Conservation (phyloP, 108 stramenopile species). For the Mayamaea pseudoterrestris region DNA sequence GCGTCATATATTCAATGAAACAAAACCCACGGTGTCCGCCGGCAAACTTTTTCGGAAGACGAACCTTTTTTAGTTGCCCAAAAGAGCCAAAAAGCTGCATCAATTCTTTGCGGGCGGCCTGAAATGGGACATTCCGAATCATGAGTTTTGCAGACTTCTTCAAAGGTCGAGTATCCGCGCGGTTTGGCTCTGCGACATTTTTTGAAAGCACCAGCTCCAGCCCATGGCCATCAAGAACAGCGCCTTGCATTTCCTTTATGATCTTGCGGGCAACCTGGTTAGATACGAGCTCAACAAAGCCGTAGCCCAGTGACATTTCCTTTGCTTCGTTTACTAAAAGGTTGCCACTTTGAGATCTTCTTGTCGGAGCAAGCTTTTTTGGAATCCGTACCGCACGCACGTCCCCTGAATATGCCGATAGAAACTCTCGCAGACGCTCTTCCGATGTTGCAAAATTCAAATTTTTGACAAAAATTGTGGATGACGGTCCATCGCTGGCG, state of each 20-base stretch:
- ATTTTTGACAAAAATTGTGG: slow-evolving; percentile 92
- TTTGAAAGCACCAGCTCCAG: slow-evolving; percentile 79
- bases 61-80: slow-evolving; percentile 87
- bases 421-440: slow-evolving; percentile 47
- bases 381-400: slow-evolving; percentile 86
- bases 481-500: slow-evolving; percentile 8
- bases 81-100: slow-evolving; percentile 86
- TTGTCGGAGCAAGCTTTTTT: slow-evolving; percentile 51
- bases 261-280: slow-evolving; percentile 57
- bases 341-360: slow-evolving; percentile 10
- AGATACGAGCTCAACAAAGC: slow-evolving; percentile 93
- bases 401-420: slow-evolving; percentile 25
- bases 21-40: slow-evolving; percentile 96
- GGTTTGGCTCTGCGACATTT: slow-evolving; percentile 27
- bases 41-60: slow-evolving; percentile 96
- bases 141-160: slow-evolving; percentile 79
- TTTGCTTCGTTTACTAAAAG: not conserved
- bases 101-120: slow-evolving; percentile 86
- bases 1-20: slow-evolving; percentile 89
- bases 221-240: slow-evolving; percentile 83
- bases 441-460: slow-evolving; percentile 88
- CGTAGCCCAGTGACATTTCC: slow-evolving; percentile 86
- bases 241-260: slow-evolving; percentile 68
- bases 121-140: slow-evolving; percentile 95
- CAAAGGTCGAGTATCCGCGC: slow-evolving; percentile 3